Evolutionary conservation across 768 basidiomycete species (phyloP).

Genomic region (Auriculariales sp.): DNA sequence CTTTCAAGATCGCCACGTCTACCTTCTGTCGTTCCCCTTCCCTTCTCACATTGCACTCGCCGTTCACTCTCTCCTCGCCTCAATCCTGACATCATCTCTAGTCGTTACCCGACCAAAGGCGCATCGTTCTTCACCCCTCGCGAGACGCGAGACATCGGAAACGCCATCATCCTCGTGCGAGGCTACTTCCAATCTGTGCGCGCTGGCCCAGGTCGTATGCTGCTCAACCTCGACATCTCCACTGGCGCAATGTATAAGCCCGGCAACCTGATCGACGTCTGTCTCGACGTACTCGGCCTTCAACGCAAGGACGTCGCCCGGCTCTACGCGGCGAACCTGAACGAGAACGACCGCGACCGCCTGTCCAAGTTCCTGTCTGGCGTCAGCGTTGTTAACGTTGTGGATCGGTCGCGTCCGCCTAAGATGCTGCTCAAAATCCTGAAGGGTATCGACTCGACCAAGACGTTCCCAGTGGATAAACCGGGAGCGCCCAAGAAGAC

Average conservation of each 20-base stretch:
- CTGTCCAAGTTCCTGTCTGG: constrained; percentile 43
- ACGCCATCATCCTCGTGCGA: constrained; percentile 57
- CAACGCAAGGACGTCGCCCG: constrained; percentile 13
- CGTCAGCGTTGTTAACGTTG: constrained; percentile 32
- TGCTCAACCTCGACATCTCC: constrained; percentile 67
- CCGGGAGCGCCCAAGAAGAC: constrained; percentile 20
- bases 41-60: neutral
- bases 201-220: constrained; percentile 44
- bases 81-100: neutral
- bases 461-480: constrained; percentile 42
- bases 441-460: constrained; percentile 32
- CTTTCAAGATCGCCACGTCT: no score
- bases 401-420: constrained; percentile 22
- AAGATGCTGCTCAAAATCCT: constrained; percentile 51
- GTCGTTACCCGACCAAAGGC: constrained; percentile 53
- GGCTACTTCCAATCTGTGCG: constrained; percentile 70
- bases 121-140: constrained; percentile 57
- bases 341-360: constrained; percentile 35
- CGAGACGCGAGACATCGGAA: constrained; percentile 30
- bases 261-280: constrained; percentile 43
- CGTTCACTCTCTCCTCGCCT: neutral
- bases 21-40: no score
- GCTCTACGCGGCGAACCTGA: constrained; percentile 15
- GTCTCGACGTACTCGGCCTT: constrained; percentile 35
- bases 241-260: constrained; percentile 58